phyloP scores from a whole-genome alignment of 2,329 filamentous ascomycete species.

The Verticillium nonalfalfae region DNA sequence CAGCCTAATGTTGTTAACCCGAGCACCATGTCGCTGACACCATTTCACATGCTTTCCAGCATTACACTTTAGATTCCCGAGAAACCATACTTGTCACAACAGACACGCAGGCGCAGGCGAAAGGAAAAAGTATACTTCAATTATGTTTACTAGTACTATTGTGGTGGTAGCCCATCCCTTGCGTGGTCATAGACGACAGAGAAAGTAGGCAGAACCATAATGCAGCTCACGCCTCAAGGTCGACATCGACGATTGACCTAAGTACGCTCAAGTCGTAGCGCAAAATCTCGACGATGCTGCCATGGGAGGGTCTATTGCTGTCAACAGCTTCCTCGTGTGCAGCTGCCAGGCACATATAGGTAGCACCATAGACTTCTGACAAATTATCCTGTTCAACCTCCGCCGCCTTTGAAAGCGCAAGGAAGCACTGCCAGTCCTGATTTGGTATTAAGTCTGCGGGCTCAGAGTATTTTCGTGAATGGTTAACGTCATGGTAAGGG shows the following conservation, averaged over 20 bases:
- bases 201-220: background rate
- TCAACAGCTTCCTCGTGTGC: background rate
- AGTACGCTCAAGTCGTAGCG: background rate
- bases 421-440: background rate
- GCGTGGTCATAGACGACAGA: background rate
- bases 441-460: background rate
- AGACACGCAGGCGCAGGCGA: background rate
- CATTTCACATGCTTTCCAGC: no score
- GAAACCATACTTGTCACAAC: background rate
- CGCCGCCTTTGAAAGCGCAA: background rate
- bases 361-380: background rate
- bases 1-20: background rate
- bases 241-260: background rate
- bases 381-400: no score
- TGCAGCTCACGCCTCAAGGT: background rate
- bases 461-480: no score
- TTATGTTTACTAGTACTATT: background rate
- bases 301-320: background rate
- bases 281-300: background rate
- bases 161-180: background rate
- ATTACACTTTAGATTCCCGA: no score
- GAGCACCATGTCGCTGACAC: no score
- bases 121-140: background rate
- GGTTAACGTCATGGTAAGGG: background rate
- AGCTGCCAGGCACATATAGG: background rate